Evolutionary conservation across 1,284 basidiomycete genomes (phyloP).

Genomic region (Ceratorhiza oryzae-sativae): DNA sequence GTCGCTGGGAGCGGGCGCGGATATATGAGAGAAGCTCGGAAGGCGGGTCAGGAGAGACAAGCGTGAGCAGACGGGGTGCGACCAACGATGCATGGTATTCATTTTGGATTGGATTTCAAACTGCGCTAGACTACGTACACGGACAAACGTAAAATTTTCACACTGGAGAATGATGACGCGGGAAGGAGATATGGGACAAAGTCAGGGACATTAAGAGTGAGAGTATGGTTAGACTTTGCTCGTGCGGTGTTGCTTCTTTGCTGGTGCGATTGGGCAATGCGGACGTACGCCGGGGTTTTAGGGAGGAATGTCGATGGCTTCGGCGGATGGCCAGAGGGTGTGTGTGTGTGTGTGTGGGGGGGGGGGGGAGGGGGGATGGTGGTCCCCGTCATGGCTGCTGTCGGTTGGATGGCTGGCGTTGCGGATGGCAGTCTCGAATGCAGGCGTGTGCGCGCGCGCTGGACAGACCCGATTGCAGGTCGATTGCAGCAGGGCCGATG

Average conservation of each 20-base stretch:
- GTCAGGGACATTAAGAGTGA: neutral
- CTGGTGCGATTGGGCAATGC: neutral
- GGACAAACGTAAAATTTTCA: neutral
- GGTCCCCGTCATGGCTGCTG: constrained; percentile 4
- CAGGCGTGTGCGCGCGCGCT: neutral
- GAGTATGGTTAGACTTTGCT: constrained; percentile 10
- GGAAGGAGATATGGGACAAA: neutral
- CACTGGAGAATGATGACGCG: neutral
- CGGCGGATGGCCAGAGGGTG: neutral
- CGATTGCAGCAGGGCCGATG: constrained; percentile 15
- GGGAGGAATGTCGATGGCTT: neutral
- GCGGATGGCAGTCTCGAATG: neutral
- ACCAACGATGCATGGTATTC: neutral
- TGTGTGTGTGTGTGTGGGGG: neutral
- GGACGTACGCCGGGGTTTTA: constrained; percentile 6
- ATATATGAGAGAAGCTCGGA: constrained; percentile 13
- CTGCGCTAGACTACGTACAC: neutral
- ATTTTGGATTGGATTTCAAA: neutral
- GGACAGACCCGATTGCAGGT: neutral
- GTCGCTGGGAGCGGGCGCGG: neutral
- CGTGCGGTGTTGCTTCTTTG: constrained; percentile 6
- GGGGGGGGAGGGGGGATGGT: neutral
- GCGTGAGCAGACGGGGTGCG: neutral
- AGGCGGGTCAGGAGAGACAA: neutral
- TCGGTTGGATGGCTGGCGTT: neutral